Conservation (phyloP, 2,329 filamentous ascomycete species). For the Fusarium sarcochroum region DNA sequence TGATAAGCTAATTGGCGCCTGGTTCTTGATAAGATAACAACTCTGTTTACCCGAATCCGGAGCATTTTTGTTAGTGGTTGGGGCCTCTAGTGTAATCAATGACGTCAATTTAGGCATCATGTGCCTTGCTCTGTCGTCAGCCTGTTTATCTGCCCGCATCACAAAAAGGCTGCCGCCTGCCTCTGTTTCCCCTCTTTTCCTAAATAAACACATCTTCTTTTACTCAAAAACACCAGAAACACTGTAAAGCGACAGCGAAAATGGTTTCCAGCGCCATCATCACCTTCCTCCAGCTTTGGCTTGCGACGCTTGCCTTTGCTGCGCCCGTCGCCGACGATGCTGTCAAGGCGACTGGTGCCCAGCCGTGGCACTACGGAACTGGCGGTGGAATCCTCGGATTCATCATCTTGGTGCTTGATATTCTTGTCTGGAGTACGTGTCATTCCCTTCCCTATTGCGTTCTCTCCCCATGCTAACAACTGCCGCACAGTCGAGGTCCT, state of each 20-base stretch:
- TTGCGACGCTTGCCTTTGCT: slow-evolving; percentile 65
- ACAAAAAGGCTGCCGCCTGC: slow-evolving; percentile 11
- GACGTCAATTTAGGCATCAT: slow-evolving; percentile 30
- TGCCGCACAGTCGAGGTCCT: slow-evolving; percentile 69
- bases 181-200: slow-evolving; percentile 1
- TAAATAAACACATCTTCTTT: background rate
- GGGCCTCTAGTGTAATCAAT: slow-evolving; percentile 15
- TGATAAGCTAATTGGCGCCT: too few relatives aligned
- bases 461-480: slow-evolving; percentile 12
- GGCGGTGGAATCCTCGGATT: slow-evolving; percentile 74
- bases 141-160: slow-evolving; percentile 6
- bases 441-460: slow-evolving; percentile 6
- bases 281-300: slow-evolving; percentile 48
- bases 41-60: background rate
- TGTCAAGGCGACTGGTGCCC: slow-evolving; percentile 54
- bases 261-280: slow-evolving; percentile 39
- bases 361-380: slow-evolving; percentile 71
- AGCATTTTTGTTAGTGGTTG: slow-evolving; percentile 2
- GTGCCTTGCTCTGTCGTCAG: slow-evolving; percentile 24
- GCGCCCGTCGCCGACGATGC: slow-evolving; percentile 54
- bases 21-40: background rate
- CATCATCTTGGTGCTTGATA: slow-evolving; percentile 72
- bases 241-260: background rate
- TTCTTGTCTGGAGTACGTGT: slow-evolving; percentile 72
- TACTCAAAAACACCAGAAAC: background rate